phyloP scores from a whole-genome alignment of 2,329 filamentous ascomycete species.

The Fusarium ramigenum region DNA sequence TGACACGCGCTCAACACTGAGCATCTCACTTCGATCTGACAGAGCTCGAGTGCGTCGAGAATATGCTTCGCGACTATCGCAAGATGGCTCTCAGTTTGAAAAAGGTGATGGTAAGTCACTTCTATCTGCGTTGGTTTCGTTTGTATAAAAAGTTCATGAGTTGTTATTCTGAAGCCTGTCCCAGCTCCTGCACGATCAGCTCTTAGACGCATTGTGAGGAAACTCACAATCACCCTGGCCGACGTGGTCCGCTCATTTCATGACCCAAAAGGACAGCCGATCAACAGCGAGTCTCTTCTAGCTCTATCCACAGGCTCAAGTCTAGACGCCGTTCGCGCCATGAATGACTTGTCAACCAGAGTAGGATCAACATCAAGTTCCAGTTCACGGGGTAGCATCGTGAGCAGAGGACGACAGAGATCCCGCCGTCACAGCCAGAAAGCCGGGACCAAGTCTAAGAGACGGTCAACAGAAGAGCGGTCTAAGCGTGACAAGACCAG shows the following conservation, averaged over 20 bases:
- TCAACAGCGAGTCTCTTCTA: slow-evolving; percentile 59
- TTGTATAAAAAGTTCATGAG: slow-evolving; percentile 11
- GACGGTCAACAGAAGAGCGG: slow-evolving; percentile 4
- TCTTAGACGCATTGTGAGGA: slow-evolving; percentile 54
- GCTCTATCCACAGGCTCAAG: slow-evolving; percentile 59
- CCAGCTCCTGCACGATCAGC: slow-evolving; percentile 52
- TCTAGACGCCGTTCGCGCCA: slow-evolving; percentile 58
- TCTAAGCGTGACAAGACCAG: slow-evolving; percentile 15
- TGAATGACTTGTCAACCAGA: slow-evolving; percentile 56
- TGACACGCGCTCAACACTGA: slow-evolving; percentile 41
- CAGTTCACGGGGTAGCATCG: slow-evolving; percentile 24
- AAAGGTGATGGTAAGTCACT: slow-evolving; percentile 58
- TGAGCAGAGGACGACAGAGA: slow-evolving; percentile 32
- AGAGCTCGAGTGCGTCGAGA: slow-evolving; percentile 53
- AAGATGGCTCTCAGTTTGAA: slow-evolving; percentile 54
- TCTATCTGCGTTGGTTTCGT: background rate
- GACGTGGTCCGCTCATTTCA: slow-evolving; percentile 49
- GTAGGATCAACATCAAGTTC: slow-evolving; percentile 32
- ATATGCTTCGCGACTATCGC: slow-evolving; percentile 54
- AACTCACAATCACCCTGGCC: slow-evolving; percentile 54
- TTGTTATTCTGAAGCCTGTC: slow-evolving; percentile 17
- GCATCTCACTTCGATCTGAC: slow-evolving; percentile 51
- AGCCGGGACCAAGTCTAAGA: slow-evolving; percentile 10
- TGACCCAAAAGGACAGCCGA: slow-evolving; percentile 43
- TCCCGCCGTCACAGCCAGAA: slow-evolving; percentile 19